Conservation (phyloP, 1,139 yeast genomes). For the Debaryomycetaceae sp. region DNA sequence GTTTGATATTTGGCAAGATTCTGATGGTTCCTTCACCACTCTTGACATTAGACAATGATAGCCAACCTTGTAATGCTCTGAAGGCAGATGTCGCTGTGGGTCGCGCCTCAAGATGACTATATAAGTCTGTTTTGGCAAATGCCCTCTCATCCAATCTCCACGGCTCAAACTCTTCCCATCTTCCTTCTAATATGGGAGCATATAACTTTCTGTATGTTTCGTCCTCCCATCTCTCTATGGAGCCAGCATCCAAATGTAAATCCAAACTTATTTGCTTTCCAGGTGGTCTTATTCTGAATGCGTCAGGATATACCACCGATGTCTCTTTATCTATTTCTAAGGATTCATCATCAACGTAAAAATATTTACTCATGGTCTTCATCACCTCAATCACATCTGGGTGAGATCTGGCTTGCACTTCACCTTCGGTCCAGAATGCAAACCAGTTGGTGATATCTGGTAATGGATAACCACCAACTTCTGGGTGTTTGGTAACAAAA, state of each 20-base stretch:
- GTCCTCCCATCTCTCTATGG: slow-evolving; percentile 48
- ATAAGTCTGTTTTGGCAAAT: slow-evolving; percentile 31
- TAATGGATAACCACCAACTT: slow-evolving; percentile 18
- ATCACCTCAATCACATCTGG: slow-evolving; percentile 30
- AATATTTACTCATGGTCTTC: slow-evolving; percentile 27
- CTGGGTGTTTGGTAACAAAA: slow-evolving; percentile 16
- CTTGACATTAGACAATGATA: slow-evolving; percentile 17
- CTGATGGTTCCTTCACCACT: slow-evolving; percentile 44
- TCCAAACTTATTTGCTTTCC: slow-evolving; percentile 26
- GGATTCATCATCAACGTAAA: slow-evolving; percentile 25
- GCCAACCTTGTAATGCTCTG: slow-evolving; percentile 45
- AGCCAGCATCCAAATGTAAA: slow-evolving; percentile 44
- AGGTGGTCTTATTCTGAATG: slow-evolving; percentile 41
- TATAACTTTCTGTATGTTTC: slow-evolving; percentile 35
- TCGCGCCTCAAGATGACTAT: slow-evolving; percentile 35
- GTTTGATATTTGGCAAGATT: slow-evolving; percentile 36
- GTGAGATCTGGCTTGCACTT: slow-evolving; percentile 39
- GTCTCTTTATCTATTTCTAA: slow-evolving; percentile 17
- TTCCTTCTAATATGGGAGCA: slow-evolving; percentile 36
- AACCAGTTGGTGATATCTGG: slow-evolving; percentile 17
- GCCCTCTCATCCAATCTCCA: slow-evolving; percentile 36
- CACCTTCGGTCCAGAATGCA: slow-evolving; percentile 37
- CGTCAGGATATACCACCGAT: slow-evolving; percentile 35
- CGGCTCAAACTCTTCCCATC: slow-evolving; percentile 48
- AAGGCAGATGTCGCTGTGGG: slow-evolving; percentile 37